Conservation (phyloP, 176 grass and related monocot genomes). For the Oryza glumipatula region DNA sequence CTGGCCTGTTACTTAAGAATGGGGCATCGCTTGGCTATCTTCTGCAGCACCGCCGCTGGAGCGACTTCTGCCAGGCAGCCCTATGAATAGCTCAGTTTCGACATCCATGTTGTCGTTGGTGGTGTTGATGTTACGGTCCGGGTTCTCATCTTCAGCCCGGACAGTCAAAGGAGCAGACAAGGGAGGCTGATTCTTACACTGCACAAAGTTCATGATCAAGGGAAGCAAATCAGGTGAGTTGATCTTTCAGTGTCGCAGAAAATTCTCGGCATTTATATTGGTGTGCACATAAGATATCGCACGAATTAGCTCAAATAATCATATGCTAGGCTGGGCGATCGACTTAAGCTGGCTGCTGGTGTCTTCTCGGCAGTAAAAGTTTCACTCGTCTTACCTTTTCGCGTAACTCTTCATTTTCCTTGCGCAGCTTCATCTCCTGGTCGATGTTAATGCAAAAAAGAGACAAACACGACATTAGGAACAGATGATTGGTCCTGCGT, state of each 20-base stretch:
- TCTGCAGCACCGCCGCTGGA: background rate
- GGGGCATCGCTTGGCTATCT: background rate
- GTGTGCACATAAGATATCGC: conserved; percentile 47
- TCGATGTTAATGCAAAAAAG: conserved; percentile 11
- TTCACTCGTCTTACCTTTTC: conserved; percentile 48
- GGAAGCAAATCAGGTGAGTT: background rate
- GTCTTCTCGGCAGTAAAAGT: conserved; percentile 7
- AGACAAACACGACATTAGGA: conserved; percentile 10
- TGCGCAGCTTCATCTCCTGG: conserved; percentile 54
- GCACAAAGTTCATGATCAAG: conserved; percentile 16
- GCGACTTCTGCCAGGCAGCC: conserved; percentile 49
- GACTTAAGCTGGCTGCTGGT: background rate
- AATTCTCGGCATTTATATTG: background rate
- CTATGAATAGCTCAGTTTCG: conserved; percentile 74
- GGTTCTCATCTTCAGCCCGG: background rate
- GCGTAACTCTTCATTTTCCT: conserved; percentile 52
- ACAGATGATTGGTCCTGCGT: conserved; percentile 10
- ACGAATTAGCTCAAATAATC: background rate
- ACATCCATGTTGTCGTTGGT: conserved; percentile 37
- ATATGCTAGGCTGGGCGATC: background rate
- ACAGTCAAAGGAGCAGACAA: background rate
- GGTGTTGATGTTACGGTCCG: background rate
- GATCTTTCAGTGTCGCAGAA: background rate
- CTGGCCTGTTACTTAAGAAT: background rate
- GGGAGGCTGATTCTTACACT: conserved; percentile 45